A percentile compares a stretch with the other conserved stretches of the same genome.
phyloP scores from a whole-genome alignment of 257 asterid species.

The Nicotiana noctiflora region DNA sequence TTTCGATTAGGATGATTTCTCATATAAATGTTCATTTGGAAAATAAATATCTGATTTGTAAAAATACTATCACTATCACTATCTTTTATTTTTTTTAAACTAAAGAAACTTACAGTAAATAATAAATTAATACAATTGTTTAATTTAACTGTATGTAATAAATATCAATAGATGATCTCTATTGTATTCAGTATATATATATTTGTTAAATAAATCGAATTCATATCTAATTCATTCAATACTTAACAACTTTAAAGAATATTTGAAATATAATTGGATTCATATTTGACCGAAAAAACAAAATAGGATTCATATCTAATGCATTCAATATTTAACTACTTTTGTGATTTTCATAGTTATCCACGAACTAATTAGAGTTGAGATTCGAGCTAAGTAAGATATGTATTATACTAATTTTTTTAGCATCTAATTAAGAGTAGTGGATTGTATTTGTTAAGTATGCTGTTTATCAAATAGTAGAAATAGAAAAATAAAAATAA shows the following conservation, averaged over 20 bases:
- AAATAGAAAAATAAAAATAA: no score
- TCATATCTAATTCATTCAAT: no score
- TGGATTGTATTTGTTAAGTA: neutral
- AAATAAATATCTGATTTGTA: no score
- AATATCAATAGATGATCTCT: neutral
- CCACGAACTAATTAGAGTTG: neutral
- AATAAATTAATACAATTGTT: neutral
- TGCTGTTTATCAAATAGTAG: neutral
- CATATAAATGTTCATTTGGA: no score
- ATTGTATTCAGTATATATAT: neutral
- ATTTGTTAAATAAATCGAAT: no score
- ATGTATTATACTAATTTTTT: no score
- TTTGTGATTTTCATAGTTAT: neutral
- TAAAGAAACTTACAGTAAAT: neutral
- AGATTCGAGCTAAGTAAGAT: neutral
- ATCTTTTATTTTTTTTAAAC: no score
- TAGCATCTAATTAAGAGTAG: neutral
- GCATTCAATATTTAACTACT: neutral
- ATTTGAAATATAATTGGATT: no score
- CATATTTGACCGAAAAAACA: no score
- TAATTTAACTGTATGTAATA: neutral
- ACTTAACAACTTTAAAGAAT: no score
- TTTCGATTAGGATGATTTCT: no score
- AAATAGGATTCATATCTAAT: neutral
- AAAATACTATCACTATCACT: neutral